phyloP scores from a whole-genome alignment of 2,329 filamentous ascomycete species.

The Arthrinium puccinioides region DNA sequence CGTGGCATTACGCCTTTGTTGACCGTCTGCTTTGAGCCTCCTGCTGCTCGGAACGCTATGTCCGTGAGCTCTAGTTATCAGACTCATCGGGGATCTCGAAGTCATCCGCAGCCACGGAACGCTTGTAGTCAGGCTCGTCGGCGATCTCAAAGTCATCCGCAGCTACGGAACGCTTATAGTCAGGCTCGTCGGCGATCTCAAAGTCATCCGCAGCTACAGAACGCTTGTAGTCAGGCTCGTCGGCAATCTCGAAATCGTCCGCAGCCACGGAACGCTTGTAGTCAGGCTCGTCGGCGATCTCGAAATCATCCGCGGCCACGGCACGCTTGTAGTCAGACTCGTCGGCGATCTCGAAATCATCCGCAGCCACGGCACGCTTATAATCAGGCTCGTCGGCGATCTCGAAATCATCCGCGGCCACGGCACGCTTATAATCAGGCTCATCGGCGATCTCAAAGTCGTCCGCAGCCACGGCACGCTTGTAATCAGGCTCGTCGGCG shows the following conservation, averaged over 20 bases:
- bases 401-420: neutral
- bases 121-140: neutral
- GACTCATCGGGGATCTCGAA: neutral
- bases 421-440: neutral
- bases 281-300: conserved; percentile 1
- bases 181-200: neutral
- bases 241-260: neutral
- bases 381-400: neutral
- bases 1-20: too few species aligned
- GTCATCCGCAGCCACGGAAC: neutral
- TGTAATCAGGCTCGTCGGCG: neutral
- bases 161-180: neutral
- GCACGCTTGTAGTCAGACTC: neutral
- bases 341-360: neutral
- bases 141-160: neutral
- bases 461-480: neutral
- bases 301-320: conserved; percentile 1
- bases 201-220: neutral
- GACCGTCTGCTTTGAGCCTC: too few species aligned
- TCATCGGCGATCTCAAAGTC: neutral
- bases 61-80: conserved; percentile 1
- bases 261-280: neutral
- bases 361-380: neutral
- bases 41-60: too few species aligned
- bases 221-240: neutral